Evolutionary conservation across 164 flowering plant genomes (phyloP).

Genomic region (Piper betle): DNA sequence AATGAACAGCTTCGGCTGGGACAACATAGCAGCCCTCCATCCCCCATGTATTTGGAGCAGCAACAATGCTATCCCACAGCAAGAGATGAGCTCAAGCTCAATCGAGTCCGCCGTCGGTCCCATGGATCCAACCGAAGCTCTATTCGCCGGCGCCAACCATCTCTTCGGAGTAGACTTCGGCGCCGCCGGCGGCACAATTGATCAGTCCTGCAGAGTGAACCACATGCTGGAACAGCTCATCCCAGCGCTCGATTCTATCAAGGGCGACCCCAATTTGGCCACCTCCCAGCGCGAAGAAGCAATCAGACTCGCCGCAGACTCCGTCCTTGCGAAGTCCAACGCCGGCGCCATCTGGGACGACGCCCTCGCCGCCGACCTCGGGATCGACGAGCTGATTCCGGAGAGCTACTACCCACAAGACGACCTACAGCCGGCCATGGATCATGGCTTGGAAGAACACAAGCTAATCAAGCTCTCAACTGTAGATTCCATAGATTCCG

Average conservation of each 20-base stretch:
- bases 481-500: slow-evolving; percentile 35
- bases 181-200: not conserved
- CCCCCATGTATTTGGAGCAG: slow-evolving; percentile 18
- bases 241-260: slow-evolving; percentile 4
- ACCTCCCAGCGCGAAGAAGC: slow-evolving; percentile 1
- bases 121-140: slow-evolving; percentile 9
- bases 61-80: slow-evolving; percentile 5
- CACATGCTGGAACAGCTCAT: slow-evolving; percentile 9
- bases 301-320: slow-evolving; percentile 9
- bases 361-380: not conserved
- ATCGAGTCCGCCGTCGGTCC: slow-evolving; percentile 10
- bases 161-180: slow-evolving; percentile 6
- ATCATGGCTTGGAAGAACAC: slow-evolving; percentile 4
- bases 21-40: slow-evolving; percentile 6
- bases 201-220: slow-evolving; percentile 7
- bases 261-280: not conserved
- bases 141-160: slow-evolving; percentile 9
- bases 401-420: slow-evolving; percentile 7
- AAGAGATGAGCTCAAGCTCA: slow-evolving; percentile 13
- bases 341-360: slow-evolving; percentile 7
- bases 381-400: slow-evolving; percentile 9
- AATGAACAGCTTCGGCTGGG: slow-evolving; percentile 42
- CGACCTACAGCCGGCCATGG: slow-evolving; percentile 2
- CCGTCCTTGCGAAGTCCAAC: slow-evolving; percentile 10
- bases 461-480: slow-evolving; percentile 4